Evolutionary conservation across 805 yeast genomes (phyloP), one percentile per base, ranked within the genome.

Genomic region (Wickerhamomyces rabaulensis): DNA sequence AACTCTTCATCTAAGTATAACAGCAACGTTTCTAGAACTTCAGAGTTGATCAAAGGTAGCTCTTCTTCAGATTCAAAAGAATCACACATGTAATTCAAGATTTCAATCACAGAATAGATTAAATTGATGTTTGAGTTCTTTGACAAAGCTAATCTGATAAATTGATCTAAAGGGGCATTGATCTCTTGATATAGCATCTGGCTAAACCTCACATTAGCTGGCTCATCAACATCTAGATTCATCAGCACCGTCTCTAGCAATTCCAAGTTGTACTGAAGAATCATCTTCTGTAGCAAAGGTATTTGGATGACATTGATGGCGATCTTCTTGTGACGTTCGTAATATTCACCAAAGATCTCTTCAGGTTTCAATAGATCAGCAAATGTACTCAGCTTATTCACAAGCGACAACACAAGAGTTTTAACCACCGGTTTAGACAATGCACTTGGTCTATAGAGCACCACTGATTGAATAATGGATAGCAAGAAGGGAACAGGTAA

Each of bases 361-460:
- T 49, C 36, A 3, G 61, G 52, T 19, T 60, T 58, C 35, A 47
- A 40, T 17, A 43, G 44, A 15, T 27, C 53, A 17, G 45, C 47
- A n/a, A 47, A 40, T 3, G 12, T 2, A 4, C 17, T 5, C n/a
- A 38, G 23, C 5, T 19, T 26, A 6, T 29, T 29, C 17, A 43
- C 33, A 15, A 27, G 19, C 5, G 29, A 29, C 13, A 13, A 9
- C 4, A 47, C 17, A 5, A 50, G 3, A 63, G 45, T 36, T 57
- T 57, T 42, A 56, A 69, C 53, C 69, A 65, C 21, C 73, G 66
- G 13, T 59, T 55, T 33, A 56, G 62, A 68, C 1, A 82, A 70
- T 1, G 92, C 90, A 46, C 77, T 75, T 1, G 87, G 82, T 56
- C 87, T 69, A 62, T 80, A 87, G 19, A 63, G 70, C 6, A 84